Percentiles rank a stretch among this genome's conserved stretches.
Evolutionary conservation across 2,329 filamentous ascomycete genomes (phyloP).

Genomic region (Grosmannia penicillata): DNA sequence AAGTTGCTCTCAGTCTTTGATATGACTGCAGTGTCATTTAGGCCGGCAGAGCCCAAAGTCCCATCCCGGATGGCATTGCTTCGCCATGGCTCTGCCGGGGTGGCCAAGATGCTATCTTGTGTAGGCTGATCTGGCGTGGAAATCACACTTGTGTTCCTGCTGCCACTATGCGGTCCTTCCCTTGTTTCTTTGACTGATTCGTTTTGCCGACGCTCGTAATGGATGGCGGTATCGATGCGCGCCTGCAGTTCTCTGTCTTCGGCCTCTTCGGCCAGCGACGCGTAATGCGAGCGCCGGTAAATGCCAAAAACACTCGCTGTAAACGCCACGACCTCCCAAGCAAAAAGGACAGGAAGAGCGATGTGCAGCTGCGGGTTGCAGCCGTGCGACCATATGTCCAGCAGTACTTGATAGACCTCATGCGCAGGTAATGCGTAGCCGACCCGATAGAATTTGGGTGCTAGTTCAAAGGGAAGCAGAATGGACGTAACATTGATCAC

Average conservation of each 20-base stretch:
- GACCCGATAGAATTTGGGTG: conserved; percentile 24
- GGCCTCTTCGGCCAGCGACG: conserved; percentile 14
- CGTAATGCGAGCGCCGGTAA: conserved; percentile 17
- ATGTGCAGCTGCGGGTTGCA: conserved; percentile 23
- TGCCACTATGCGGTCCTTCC: too few relatives aligned
- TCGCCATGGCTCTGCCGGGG: not conserved
- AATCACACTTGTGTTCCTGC: too few relatives aligned
- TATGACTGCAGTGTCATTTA: not conserved
- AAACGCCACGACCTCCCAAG: conserved; percentile 18
- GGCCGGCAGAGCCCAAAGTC: not conserved
- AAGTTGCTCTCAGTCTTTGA: not conserved
- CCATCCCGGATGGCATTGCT: not conserved
- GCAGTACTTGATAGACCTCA: conserved; percentile 22
- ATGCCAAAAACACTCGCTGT: conserved; percentile 14
- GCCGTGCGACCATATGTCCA: conserved; percentile 27
- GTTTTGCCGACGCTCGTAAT: conserved; percentile 10
- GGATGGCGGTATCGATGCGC: conserved; percentile 14
- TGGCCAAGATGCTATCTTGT: conserved; percentile 3
- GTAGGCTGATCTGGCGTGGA: not conserved
- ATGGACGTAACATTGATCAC: conserved; percentile 26
- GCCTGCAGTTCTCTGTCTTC: conserved; percentile 13
- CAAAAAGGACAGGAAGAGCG: conserved; percentile 26
- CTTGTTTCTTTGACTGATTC: too few relatives aligned
- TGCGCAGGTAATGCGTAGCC: conserved; percentile 25
- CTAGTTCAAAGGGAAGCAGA: conserved; percentile 26